Conservation (phyloP, 768 basidiomycete species). For the Lanmaoa rubissima region DNA sequence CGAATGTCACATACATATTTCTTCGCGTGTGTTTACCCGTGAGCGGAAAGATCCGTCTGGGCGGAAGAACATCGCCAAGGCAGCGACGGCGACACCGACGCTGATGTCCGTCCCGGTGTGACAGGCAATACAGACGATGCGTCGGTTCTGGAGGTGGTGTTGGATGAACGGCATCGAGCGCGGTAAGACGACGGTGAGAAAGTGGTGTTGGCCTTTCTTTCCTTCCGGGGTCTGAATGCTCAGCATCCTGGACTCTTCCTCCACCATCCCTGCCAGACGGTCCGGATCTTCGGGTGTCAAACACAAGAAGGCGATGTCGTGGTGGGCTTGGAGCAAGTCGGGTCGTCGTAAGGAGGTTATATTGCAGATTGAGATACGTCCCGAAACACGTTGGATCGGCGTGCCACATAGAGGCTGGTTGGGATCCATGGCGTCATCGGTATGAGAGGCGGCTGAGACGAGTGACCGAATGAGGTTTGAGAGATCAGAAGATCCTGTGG, state of each 20-base stretch:
- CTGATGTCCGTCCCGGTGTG: conserved; percentile 59
- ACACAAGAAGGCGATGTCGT: conserved; percentile 16
- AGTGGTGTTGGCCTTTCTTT: conserved; percentile 52
- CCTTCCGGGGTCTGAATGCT: conserved; percentile 36
- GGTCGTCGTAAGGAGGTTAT: conserved; percentile 27
- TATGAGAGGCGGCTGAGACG: neutral
- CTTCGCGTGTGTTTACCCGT: conserved; percentile 1
- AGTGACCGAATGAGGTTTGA: conserved; percentile 29
- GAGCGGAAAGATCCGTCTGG: conserved; percentile 41
- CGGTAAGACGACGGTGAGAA: conserved; percentile 51
- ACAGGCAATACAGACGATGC: conserved; percentile 49
- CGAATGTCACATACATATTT: conserved; percentile 22
- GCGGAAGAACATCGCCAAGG: conserved; percentile 58
- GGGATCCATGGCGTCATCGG: neutral
- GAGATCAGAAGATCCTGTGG: conserved; percentile 47
- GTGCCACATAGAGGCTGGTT: neutral
- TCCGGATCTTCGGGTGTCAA: conserved; percentile 7
- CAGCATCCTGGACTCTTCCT: conserved; percentile 8
- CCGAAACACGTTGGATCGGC: conserved; percentile 32
- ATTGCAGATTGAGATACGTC: conserved; percentile 42
- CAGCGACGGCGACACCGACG: conserved; percentile 60
- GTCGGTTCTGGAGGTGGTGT: conserved; percentile 35
- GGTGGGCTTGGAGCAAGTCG: neutral
- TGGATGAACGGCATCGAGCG: conserved; percentile 46
- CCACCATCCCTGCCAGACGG: neutral